Percentiles rank a stretch among this genome's conserved stretches.
Evolutionary conservation across 768 basidiomycete genomes (phyloP).

Genomic region (Boletus patriciae): DNA sequence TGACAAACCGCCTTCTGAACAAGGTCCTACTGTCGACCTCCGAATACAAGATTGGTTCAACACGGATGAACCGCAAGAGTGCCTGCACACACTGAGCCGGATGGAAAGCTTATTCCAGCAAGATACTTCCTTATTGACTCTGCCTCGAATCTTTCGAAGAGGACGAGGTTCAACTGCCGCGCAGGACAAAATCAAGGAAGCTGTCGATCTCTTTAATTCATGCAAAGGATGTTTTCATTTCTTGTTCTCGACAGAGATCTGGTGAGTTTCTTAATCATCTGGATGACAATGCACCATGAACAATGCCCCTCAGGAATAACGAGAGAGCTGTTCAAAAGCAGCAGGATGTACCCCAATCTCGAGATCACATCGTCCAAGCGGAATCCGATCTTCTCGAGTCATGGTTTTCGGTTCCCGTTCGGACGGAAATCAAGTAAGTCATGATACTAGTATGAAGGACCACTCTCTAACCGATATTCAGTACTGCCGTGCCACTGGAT

Average conservation of each 20-base stretch:
- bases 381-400: too few species aligned
- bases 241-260: not conserved
- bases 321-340: not conserved
- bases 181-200: not conserved
- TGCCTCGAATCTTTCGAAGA: not conserved
- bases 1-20: too few species aligned
- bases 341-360: not conserved
- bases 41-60: constrained; percentile 3
- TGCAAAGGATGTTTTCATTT: not conserved
- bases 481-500: not conserved
- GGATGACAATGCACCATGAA: not conserved
- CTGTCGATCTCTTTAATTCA: not conserved
- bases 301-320: not conserved
- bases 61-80: not conserved
- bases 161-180: not conserved
- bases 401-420: too few species aligned
- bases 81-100: not conserved
- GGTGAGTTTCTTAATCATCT: not conserved
- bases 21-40: not conserved
- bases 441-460: too few species aligned
- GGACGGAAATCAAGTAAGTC: not conserved
- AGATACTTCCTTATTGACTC: not conserved
- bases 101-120: not conserved
- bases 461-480: not conserved
- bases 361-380: not conserved